Base-by-base conservation (phyloP, 768 basidiomycete genomes). In the Dendrothele bispora region DNA sequence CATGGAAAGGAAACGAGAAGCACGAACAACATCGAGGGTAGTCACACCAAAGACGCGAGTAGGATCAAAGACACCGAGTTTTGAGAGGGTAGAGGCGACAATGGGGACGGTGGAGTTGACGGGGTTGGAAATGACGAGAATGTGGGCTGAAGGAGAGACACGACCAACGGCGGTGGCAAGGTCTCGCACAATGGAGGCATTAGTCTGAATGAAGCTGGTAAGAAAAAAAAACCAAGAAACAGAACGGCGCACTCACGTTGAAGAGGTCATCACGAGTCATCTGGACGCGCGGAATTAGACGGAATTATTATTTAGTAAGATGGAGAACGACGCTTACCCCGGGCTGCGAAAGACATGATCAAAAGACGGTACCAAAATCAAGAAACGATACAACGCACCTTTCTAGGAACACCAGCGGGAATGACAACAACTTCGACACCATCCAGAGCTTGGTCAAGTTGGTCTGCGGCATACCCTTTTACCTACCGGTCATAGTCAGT, bases 31-130 rank as follows among this genome's bases (percentile, higher is more conserved):
- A 62, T 99, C 95, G 63, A 99, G 91, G 62, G 95, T 93, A 63
- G 95, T 98, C 53, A 99, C 88, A 79, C 95, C 97, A 67, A 97
- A 98, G 60, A 98, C 67, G 57, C 80, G 88, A 50, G 74, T 73
- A 46, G 93, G 91, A 76, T 99, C 83, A 73, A 88, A 98, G 50
- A 90, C 90, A 52, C 94, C 94, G 11, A 88, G 88, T 68, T 93
- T 90, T 72, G 89, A 82, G 66, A 97, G 86, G 50, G 89, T 88
- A 56, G 84, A 80, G 37, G 94, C 93, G 57, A 97, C 94, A 59
- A 99, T 97, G 60, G 97, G 95, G 50, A 98, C 97, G 53, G 97
- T 98, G 43, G 88, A 91, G 79, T 91, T 93, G 78, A 97, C 95
- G 46, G 95, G 95, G 85, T 99, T 99, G 59, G 95, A 95, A 71